Base-by-base conservation (phyloP, 768 basidiomycete species). In the Rhodotorula graminis region DNA sequence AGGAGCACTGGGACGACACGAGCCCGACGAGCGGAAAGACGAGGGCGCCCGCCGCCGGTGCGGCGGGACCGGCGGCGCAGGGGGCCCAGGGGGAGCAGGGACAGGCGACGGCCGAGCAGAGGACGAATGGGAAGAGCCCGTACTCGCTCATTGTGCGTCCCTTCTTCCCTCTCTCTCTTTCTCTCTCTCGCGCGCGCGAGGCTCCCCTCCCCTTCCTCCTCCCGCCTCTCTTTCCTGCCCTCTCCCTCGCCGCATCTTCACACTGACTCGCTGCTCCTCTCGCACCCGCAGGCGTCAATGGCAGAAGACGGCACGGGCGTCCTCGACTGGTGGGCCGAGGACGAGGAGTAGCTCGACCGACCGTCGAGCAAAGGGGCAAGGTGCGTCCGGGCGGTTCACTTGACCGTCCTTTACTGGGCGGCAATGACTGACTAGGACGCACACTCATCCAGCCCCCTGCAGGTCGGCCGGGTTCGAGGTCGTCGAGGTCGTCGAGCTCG, bases 241-340 rank as follows among this genome's bases (percentile, higher is more conserved):
- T 42, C 16, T 0, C 16, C 3, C 15, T 16, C 7, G 12, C n/a
- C n/a, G 25, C 23, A 9, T 42, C n/a, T n/a, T n/a, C n/a, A 29
- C 15, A 15, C 40, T 44, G 27, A 11, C 25, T 3, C 37, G n/a
- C 37, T 37, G 5, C 37, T 31, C 31, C 27, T 40, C 14, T 31
- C 67, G 27, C n/a, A 46, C 46, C 10, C 7, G 25, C 72, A 82
- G 82, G 80, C 77, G 10, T 81, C 82, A 19, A 82, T 83, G 62
- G 77, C 79, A 4, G 82, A 83, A 61, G 78, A 80, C 40, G 83
- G 83, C 0, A 71, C 82, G 25, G 83, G 83, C 14, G 73, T 81
- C 3, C 73, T 81, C 12, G 79, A 78, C 6, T 83, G 83, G 83
- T 83, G 82, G 82, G 78, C 76, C 2, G 80, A 66, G 14, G 53